Base-by-base conservation (phyloP, 2,329 filamentous ascomycete species). In the Coniochaeta hoffmannii region DNA sequence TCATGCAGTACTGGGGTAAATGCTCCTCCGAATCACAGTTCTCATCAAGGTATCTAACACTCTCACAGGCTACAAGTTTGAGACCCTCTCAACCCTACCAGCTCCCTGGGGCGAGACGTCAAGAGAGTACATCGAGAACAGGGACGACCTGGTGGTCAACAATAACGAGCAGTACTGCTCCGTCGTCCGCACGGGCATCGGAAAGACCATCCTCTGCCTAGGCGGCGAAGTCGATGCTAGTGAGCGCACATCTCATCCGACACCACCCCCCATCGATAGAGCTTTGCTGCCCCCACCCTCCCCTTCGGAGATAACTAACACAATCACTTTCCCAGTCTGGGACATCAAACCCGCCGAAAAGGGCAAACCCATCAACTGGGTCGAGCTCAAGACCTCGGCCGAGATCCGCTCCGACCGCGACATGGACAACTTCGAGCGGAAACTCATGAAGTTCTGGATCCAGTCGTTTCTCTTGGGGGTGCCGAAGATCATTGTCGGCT, bases 81-180 rank as follows among this genome's bases (percentile, higher is more conserved):
- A 99, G 71, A 88, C 90, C 0, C 72, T 99, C 1, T 85, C 86
- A 7, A 86, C 94, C 1, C 73, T 97, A 4, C 86, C 89, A 2
- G 73, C 78, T 2, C 81, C 87, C 0, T 97, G 92, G 85, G 85
- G 80, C 54, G 81, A 87, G 56, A 87, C 83, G 0, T 75, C 85
- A 0, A 82, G 89, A 55, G 86, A 89, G 1, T 83, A 86, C 57
- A 97, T 99, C 59, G 92, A 96, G 67, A 75, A 73, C 55, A 84
- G 94, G 28, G 83, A 88, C 44, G 69, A 83, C 2, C 77, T 87
- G 55, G 65, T 86, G 9, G 92, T 97, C 52, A 92, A 87, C 69
- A 99, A 97, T 69, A 85, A 91, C 65, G 88, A 89, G 1, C 94
- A 99, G 67, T 97, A 97, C 75, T 99, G 94, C 73, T 97, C 92